Base-by-base conservation (phyloP, 305 asterid genomes). In the Caryopteris hybrid region DNA sequence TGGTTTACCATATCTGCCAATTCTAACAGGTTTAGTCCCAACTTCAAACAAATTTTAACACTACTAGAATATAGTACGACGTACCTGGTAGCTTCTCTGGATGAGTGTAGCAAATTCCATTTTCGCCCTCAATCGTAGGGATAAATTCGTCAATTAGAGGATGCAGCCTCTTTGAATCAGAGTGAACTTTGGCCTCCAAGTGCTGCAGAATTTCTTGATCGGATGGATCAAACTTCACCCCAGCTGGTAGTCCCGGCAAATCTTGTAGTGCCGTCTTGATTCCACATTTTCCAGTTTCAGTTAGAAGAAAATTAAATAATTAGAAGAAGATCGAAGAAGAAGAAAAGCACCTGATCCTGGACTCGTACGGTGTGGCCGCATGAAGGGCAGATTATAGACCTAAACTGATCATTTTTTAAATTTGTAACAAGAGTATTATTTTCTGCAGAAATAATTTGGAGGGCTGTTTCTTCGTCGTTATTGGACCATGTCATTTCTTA, bases 21-120 rank as follows among this genome's bases (percentile, higher is more conserved):
- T n/a, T n/a, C n/a, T n/a, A n/a, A n/a, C n/a, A n/a, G n/a, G n/a
- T n/a, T n/a, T n/a, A n/a, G n/a, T n/a, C n/a, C n/a, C n/a, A n/a
- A n/a, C n/a, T n/a, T n/a, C n/a, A n/a, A n/a, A n/a, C n/a, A n/a
- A n/a, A n/a, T n/a, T n/a, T n/a, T n/a, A n/a, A n/a, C n/a, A n/a
- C n/a, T n/a, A n/a, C n/a, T n/a, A n/a, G n/a, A n/a, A n/a, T n/a
- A n/a, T n/a, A n/a, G n/a, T n/a, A n/a, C n/a, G n/a, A n/a, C n/a
- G n/a, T n/a, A n/a, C 98, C 98, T 68, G 97, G 98, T 59, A 92
- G 65, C 75, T 83, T 92, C 81, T 88, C 87, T 0, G 98, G 98
- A 66, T 92, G 98, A 68, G 96, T 88, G 38, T 92, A 92, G 80
- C 98, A 92, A 52, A 92, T 92, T 29, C 98, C 98, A 74, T 92